Evolutionary conservation across 1,284 basidiomycete genomes (phyloP).

Genomic region (Puccinia sorghi): DNA sequence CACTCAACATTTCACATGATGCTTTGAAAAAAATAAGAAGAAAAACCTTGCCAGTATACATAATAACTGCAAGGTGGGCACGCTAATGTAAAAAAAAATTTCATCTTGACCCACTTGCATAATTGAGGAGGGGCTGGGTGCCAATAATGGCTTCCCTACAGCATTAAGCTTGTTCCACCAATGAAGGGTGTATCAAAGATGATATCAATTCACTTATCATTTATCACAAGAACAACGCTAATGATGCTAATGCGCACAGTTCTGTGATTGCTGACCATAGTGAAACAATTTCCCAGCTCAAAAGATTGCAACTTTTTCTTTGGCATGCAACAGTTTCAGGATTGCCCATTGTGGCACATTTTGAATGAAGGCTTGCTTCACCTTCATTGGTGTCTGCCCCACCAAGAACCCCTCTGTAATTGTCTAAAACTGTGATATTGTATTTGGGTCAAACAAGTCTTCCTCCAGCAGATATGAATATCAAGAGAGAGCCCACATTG

Average conservation of each 20-base stretch:
- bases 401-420: constrained; percentile 70
- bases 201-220: constrained; percentile 85
- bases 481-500: neutral
- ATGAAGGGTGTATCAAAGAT: constrained; percentile 96
- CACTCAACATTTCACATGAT: too few species aligned
- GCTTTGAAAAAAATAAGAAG: too few species aligned
- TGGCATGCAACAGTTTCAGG: constrained; percentile 83
- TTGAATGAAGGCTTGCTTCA: constrained; percentile 87
- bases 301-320: constrained; percentile 90
- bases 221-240: constrained; percentile 89
- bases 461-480: constrained; percentile 71
- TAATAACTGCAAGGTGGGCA: too few species aligned
- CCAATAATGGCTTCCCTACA: too few species aligned
- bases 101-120: too few species aligned
- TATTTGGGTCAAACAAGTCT: constrained; percentile 84
- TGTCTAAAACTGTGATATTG: constrained; percentile 74
- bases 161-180: too few species aligned
- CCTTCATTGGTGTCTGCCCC: constrained; percentile 65
- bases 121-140: too few species aligned
- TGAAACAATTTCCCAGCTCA: constrained; percentile 84
- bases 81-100: too few species aligned
- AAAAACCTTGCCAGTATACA: too few species aligned
- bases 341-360: constrained; percentile 91
- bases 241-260: constrained; percentile 86
- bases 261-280: constrained; percentile 90